These are phyloP conservation scores for Dichomitus squalens DNA, from an alignment of 1,284 basidiomycete species.

Conservation along the genomic window DNA sequence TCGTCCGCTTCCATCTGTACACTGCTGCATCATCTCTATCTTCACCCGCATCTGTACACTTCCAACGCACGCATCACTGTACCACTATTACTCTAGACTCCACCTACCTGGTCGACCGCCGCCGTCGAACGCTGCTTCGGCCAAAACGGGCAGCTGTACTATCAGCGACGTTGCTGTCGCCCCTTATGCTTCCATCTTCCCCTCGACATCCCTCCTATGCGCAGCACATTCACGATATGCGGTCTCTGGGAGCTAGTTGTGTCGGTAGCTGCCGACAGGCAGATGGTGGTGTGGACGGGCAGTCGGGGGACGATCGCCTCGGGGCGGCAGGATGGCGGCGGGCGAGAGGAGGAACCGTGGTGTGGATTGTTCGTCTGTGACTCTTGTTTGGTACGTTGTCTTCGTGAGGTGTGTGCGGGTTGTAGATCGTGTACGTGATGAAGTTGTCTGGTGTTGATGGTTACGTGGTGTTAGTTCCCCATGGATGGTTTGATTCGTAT, in stretches of 20 bases:
- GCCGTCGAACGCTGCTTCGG: background rate
- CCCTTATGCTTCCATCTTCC: background rate
- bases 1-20: background rate
- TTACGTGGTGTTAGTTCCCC: no score
- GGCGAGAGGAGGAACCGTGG: background rate
- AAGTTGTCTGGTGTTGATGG: background rate
- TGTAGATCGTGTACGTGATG: background rate
- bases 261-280: background rate
- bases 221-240: slow-evolving; percentile 9
- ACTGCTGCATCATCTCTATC: background rate
- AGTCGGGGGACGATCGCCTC: background rate
- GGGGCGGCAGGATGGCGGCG: background rate
- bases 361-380: background rate
- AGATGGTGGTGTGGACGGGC: background rate
- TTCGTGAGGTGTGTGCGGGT: background rate
- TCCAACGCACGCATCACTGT: background rate
- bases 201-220: background rate
- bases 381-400: background rate
- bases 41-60: background rate
- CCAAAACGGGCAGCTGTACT: slow-evolving; percentile 1
- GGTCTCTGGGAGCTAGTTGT: background rate
- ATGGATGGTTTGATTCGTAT: background rate
- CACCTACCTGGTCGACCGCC: background rate
- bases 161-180: background rate
- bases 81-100: background rate